Evolutionary conservation across 331 rosid species (phyloP).

Genomic region (Malus hybrid): DNA sequence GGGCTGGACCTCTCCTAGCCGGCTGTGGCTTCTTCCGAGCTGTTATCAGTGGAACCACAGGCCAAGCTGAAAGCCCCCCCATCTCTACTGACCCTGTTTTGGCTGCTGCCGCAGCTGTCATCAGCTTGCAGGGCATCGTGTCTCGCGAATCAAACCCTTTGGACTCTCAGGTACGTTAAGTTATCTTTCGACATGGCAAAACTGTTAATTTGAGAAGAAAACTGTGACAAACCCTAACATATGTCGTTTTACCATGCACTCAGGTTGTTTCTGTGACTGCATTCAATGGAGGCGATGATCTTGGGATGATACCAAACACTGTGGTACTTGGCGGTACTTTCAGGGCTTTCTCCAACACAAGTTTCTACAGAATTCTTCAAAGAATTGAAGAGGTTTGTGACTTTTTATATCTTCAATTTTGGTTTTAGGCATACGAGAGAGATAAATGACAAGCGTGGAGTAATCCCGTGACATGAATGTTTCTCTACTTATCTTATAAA

Average conservation of each 20-base stretch:
- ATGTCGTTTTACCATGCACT: neutral
- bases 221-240: neutral
- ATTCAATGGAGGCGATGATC: slow-evolving; percentile 70
- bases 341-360: slow-evolving; percentile 87
- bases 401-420: neutral
- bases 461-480: no score
- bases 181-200: neutral
- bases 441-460: no score
- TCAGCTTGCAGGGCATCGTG: slow-evolving; percentile 89
- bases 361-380: slow-evolving; percentile 64
- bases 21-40: slow-evolving; percentile 94
- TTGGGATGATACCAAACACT: slow-evolving; percentile 56
- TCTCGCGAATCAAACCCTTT: slow-evolving; percentile 92
- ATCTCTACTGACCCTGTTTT: slow-evolving; percentile 61
- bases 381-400: slow-evolving; percentile 72
- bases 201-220: neutral
- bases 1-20: slow-evolving; percentile 83
- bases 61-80: slow-evolving; percentile 38
- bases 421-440: neutral
- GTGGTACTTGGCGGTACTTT: slow-evolving; percentile 86
- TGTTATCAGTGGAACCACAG: slow-evolving; percentile 55
- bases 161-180: slow-evolving; percentile 70
- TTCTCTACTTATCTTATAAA: no score
- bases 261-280: slow-evolving; percentile 90
- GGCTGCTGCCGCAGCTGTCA: slow-evolving; percentile 81